These are phyloP conservation scores for Akanthomyces muscarius DNA, from an alignment of 2,329 filamentous ascomycete genomes.

Conservation along the genomic window DNA sequence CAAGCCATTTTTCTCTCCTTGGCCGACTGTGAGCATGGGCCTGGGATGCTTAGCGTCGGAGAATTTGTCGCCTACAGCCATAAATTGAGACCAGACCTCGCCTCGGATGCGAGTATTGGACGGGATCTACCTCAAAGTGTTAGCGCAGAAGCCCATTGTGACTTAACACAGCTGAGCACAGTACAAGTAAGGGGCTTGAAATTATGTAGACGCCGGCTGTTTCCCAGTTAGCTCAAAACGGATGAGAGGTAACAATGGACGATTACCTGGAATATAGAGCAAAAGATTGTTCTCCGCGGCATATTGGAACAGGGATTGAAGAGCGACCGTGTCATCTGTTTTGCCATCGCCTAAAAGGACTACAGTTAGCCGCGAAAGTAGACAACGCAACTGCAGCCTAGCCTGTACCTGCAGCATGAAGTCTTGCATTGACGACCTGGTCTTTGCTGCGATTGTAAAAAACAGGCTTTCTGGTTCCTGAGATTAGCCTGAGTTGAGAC, in stretches of 20 bases:
- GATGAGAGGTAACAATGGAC: too few species aligned
- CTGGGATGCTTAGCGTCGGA: not conserved
- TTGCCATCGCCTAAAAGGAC: not conserved
- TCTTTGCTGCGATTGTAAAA: not conserved
- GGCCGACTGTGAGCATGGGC: not conserved
- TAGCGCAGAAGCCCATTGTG: too few species aligned
- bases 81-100: slow-evolving; percentile 1
- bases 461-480: not conserved
- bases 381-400: not conserved
- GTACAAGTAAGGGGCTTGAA: not conserved
- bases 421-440: slow-evolving; percentile 2
- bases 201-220: not conserved
- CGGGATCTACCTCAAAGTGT: not conserved
- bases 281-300: not conserved
- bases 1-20: not conserved
- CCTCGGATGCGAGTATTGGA: not conserved
- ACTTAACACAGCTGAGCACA: not conserved
- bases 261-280: not conserved
- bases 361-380: too few species aligned
- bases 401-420: not conserved
- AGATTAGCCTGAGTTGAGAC: not conserved
- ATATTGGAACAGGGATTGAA: not conserved
- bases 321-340: not conserved
- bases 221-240: not conserved
- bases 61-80: not conserved